These are phyloP conservation scores for Pogostemon cablin DNA, from an alignment of 257 asterid genomes.

Conservation along the genomic window DNA sequence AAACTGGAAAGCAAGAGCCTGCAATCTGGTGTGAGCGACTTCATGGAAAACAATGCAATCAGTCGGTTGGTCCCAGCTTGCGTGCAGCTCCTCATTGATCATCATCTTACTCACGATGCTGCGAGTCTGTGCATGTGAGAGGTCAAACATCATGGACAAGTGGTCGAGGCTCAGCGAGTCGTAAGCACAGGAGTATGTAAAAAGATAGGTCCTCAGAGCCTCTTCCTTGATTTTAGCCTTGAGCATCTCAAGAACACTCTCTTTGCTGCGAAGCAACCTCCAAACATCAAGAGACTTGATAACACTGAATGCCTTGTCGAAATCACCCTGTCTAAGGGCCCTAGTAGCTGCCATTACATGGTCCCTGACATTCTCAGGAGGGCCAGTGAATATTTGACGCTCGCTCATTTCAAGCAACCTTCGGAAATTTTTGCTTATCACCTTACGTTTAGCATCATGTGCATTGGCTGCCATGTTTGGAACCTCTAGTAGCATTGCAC, in stretches of 20 bases:
- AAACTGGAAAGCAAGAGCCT: slow-evolving; percentile 77
- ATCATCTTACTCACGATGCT: slow-evolving; percentile 83
- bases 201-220: slow-evolving; percentile 85
- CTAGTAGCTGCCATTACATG: slow-evolving; percentile 94
- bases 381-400: slow-evolving; percentile 90
- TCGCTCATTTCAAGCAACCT: slow-evolving; percentile 80
- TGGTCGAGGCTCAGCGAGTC: slow-evolving; percentile 78
- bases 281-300: slow-evolving; percentile 80
- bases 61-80: slow-evolving; percentile 96
- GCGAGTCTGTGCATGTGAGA: slow-evolving; percentile 66
- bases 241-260: slow-evolving; percentile 73
- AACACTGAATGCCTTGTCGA: slow-evolving; percentile 63
- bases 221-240: slow-evolving; percentile 86
- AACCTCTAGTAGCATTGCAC: slow-evolving; percentile 95
- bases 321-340: slow-evolving; percentile 86
- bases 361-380: slow-evolving; percentile 96
- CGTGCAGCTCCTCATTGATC: slow-evolving; percentile 89
- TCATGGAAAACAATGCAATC: slow-evolving; percentile 82
- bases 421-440: slow-evolving; percentile 81
- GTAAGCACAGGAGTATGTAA: slow-evolving; percentile 76
- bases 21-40: slow-evolving; percentile 76
- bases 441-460: slow-evolving; percentile 80
- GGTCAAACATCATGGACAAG: slow-evolving; percentile 78
- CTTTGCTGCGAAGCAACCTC: slow-evolving; percentile 77
- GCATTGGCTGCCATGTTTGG: slow-evolving; percentile 96